phyloP scores from a whole-genome alignment of 2,329 filamentous ascomycete genomes.

The Ophiocordyceps camponoti-rufipedis region DNA sequence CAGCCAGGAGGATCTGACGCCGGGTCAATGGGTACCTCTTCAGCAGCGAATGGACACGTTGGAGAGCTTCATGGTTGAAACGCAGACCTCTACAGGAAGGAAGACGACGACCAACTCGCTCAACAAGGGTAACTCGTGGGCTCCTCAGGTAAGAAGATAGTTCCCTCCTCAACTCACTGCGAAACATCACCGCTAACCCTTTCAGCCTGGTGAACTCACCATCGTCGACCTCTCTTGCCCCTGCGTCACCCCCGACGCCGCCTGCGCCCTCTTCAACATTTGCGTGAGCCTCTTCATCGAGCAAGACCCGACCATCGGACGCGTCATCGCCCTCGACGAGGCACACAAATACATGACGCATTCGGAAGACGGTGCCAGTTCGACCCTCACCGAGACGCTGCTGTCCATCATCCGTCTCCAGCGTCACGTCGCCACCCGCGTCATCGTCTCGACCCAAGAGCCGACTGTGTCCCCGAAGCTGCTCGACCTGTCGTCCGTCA shows the following conservation, averaged over 20 bases:
- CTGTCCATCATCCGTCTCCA: conserved; percentile 49
- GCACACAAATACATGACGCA: conserved; percentile 58
- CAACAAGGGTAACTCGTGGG: background rate
- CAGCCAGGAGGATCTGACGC: conserved; percentile 18
- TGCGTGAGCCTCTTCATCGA: conserved; percentile 49
- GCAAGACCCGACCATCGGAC: conserved; percentile 23
- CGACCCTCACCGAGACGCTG: conserved; percentile 41
- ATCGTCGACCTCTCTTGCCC: conserved; percentile 54
- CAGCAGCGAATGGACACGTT: conserved; percentile 21
- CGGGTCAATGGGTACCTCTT: conserved; percentile 34
- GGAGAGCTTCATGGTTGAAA: conserved; percentile 32
- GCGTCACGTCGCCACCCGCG: conserved; percentile 46
- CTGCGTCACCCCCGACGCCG: conserved; percentile 45
- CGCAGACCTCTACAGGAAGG: conserved; percentile 1
- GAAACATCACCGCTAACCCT: no score
- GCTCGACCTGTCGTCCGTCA: conserved; percentile 54
- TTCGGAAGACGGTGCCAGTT: conserved; percentile 25
- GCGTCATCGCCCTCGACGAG: conserved; percentile 55
- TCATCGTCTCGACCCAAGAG: conserved; percentile 63
- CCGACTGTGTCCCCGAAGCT: conserved; percentile 51
- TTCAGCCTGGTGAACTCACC: conserved; percentile 15
- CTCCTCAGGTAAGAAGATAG: background rate
- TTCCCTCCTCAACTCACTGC: no score
- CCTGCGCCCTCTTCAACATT: conserved; percentile 57
- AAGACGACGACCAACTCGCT: background rate